Evolutionary conservation across 106 monocot species (phyloP).

Genomic region (Allium fistulosum): DNA sequence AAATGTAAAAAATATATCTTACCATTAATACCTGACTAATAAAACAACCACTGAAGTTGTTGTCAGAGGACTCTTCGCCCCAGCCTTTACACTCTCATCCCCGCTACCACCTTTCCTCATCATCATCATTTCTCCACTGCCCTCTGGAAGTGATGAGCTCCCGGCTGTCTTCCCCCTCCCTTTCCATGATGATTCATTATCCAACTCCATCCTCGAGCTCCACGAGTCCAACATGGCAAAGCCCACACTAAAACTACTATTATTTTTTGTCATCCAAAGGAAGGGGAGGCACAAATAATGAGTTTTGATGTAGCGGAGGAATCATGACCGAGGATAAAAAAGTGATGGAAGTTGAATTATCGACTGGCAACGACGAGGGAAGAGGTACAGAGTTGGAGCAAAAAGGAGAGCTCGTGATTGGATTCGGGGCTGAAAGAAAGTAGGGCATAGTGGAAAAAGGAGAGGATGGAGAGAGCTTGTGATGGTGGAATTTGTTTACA

Average conservation of each 20-base stretch:
- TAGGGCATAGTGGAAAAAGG: too few species aligned
- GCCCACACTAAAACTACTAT: too few species aligned
- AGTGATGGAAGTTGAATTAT: neutral
- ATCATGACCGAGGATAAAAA: slow-evolving; percentile 3
- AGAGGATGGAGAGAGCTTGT: too few species aligned
- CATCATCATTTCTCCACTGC: slow-evolving; percentile 38
- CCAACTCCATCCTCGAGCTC: slow-evolving; percentile 30
- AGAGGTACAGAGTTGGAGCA: neutral
- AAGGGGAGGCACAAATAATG: neutral
- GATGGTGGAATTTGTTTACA: too few species aligned
- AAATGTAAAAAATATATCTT: neutral
- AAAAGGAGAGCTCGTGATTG: neutral
- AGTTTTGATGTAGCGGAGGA: neutral
- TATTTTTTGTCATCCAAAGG: too few species aligned
- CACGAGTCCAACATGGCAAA: slow-evolving; percentile 28
- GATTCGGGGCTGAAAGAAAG: too few species aligned
- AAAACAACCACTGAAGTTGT: slow-evolving; percentile 48
- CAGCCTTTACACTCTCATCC: neutral
- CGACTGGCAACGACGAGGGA: neutral
- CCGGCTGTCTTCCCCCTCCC: slow-evolving; percentile 17
- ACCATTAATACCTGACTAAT: slow-evolving; percentile 51
- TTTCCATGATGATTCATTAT: slow-evolving; percentile 24
- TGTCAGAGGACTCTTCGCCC: slow-evolving; percentile 37
- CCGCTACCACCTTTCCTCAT: slow-evolving; percentile 1
- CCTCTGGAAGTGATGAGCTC: slow-evolving; percentile 28